phyloP scores from a whole-genome alignment of 306 rosid genomes.

The Cyclanthera cordifolia region DNA sequence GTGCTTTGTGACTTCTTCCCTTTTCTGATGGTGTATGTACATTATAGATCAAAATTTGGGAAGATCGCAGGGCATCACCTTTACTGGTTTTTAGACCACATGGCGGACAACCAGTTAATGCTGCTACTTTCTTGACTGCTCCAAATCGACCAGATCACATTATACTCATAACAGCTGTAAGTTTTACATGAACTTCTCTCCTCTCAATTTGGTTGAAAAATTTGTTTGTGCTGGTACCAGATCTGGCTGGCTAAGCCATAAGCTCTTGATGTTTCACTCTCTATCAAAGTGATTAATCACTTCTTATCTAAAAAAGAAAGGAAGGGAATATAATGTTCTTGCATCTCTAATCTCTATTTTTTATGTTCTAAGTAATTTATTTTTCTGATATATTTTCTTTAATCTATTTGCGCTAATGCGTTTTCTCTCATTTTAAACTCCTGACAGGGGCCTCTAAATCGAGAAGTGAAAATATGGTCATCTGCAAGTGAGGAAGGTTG shows the following conservation, averaged over 20 bases:
- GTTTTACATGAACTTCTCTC: conserved; percentile 7
- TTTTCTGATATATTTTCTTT: background rate
- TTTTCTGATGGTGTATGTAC: background rate
- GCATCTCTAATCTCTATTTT: background rate
- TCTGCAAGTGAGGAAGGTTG: conserved; percentile 84
- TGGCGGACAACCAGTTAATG: conserved; percentile 77
- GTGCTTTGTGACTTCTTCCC: background rate
- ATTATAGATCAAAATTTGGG: conserved; percentile 85
- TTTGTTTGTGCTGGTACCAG: background rate
- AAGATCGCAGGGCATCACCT: conserved; percentile 75
- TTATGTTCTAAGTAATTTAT: background rate
- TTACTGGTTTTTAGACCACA: conserved; percentile 72
- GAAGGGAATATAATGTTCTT: background rate
- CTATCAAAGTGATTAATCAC: background rate
- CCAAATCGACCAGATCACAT: conserved; percentile 84
- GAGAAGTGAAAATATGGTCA: conserved; percentile 90
- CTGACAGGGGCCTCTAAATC: conserved; percentile 71
- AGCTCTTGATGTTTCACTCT: background rate
- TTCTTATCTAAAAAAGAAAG: background rate
- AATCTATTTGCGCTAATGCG: background rate
- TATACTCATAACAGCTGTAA: conserved; percentile 81
- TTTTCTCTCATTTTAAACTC: conserved; percentile 4
- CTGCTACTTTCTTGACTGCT: conserved; percentile 77
- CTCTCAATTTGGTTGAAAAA: background rate
- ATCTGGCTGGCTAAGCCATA: background rate